These are phyloP conservation scores for Knufia fluminis DNA, from an alignment of 2,329 filamentous ascomycete genomes.

Conservation along the genomic window DNA sequence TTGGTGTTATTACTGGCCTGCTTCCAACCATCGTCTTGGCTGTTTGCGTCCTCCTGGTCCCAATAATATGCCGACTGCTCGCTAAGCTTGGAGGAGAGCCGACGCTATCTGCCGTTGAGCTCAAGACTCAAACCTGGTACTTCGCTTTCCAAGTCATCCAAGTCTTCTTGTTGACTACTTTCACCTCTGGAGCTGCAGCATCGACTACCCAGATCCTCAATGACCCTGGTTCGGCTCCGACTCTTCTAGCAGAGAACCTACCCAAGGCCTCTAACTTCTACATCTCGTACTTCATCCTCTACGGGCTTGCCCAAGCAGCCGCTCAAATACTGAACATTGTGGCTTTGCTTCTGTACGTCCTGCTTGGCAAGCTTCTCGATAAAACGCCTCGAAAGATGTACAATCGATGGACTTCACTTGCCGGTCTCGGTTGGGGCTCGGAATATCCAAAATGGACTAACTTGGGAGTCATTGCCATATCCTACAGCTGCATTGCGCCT, in stretches of 20 bases:
- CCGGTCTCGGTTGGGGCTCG: constrained; percentile 74
- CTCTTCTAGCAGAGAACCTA: constrained; percentile 62
- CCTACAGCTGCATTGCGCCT: constrained; percentile 79
- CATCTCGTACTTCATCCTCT: constrained; percentile 87
- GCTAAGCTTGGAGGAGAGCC: constrained; percentile 73
- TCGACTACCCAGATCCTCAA: constrained; percentile 56
- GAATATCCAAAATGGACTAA: constrained; percentile 76
- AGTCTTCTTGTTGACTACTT: constrained; percentile 77
- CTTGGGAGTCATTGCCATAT: constrained; percentile 77
- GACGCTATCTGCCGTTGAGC: constrained; percentile 67
- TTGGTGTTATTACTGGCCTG: constrained; percentile 75
- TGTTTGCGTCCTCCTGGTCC: constrained; percentile 78
- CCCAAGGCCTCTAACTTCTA: constrained; percentile 91
- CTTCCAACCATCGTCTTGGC: constrained; percentile 71
- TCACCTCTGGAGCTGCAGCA: constrained; percentile 71
- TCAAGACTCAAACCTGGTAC: constrained; percentile 85
- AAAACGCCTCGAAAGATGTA: constrained; percentile 68
- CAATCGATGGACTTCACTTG: constrained; percentile 62
- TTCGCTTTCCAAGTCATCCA: constrained; percentile 67
- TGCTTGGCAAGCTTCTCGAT: constrained; percentile 18
- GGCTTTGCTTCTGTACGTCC: constrained; percentile 16
- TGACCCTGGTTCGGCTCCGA: constrained; percentile 54
- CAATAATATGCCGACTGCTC: constrained; percentile 67
- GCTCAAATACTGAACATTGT: constrained; percentile 36
- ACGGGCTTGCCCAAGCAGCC: constrained; percentile 59